Evolutionary conservation across 345 rosid species (phyloP).

Genomic region (Eucalyptus erythrocorys): DNA sequence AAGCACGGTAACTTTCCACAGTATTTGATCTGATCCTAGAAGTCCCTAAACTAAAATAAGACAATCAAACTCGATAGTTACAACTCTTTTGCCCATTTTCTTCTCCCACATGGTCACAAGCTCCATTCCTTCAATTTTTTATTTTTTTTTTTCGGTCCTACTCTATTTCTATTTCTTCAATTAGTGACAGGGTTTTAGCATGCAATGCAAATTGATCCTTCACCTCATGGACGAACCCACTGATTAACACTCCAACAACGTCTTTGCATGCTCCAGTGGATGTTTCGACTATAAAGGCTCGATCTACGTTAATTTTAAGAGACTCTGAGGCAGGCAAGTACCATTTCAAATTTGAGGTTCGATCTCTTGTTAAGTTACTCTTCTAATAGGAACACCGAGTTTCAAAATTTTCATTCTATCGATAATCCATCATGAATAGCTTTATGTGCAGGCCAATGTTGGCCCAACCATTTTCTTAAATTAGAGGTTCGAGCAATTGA

Average conservation of each 20-base stretch:
- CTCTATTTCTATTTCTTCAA: no score
- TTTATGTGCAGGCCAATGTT: not conserved
- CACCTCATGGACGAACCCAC: not conserved
- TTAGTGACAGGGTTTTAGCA: not conserved
- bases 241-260: no score
- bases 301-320: rapidly evolving
- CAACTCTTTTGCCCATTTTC: not conserved
- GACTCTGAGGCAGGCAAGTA: rapidly evolving
- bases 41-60: not conserved
- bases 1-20: not conserved
- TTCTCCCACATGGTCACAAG: not conserved
- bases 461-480: not conserved
- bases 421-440: not conserved
- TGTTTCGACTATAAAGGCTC: no score
- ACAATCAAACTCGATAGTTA: not conserved
- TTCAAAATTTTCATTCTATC: not conserved
- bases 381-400: rapidly evolving
- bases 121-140: not conserved
- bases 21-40: not conserved
- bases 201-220: not conserved
- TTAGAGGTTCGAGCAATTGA: not conserved
- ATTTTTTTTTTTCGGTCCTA: no score
- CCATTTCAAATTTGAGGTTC: not conserved
- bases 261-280: no score
- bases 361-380: not conserved